These are phyloP conservation scores for Ceratobasidium sp. DNA, from an alignment of 1,284 basidiomycete genomes.

Conservation along the genomic window DNA sequence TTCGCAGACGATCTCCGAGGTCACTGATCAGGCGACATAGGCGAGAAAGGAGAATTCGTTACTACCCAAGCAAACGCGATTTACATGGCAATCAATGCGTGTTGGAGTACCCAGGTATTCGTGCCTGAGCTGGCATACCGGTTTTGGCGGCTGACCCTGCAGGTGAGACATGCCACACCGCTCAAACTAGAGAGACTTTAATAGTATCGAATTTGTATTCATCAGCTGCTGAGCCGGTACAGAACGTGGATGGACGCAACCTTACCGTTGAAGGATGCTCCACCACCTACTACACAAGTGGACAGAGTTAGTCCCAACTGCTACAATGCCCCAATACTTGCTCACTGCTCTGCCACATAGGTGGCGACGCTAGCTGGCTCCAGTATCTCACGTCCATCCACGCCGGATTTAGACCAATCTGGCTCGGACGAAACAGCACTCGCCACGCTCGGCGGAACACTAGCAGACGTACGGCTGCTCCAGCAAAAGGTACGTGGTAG, in stretches of 20 bases:
- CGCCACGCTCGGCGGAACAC: slow-evolving; percentile 12
- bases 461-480: slow-evolving; percentile 33
- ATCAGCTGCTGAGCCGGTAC: slow-evolving; percentile 82
- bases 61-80: slow-evolving; percentile 74
- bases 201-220: neutral
- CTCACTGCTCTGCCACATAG: slow-evolving; percentile 45
- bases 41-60: slow-evolving; percentile 54
- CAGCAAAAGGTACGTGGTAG: slow-evolving; percentile 29
- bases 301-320: slow-evolving; percentile 56
- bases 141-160: slow-evolving; percentile 90
- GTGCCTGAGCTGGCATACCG: slow-evolving; percentile 83
- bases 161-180: slow-evolving; percentile 67
- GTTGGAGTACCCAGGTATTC: slow-evolving; percentile 89
- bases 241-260: slow-evolving; percentile 75
- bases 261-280: slow-evolving; percentile 55
- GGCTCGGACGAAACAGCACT: slow-evolving; percentile 23
- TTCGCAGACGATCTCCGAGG: neutral
- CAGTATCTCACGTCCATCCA: slow-evolving; percentile 19
- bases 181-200: too few species aligned
- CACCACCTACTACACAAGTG: slow-evolving; percentile 26
- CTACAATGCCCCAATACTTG: slow-evolving; percentile 44
- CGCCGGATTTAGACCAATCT: slow-evolving; percentile 29
- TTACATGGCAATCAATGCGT: slow-evolving; percentile 79
- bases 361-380: slow-evolving; percentile 3
- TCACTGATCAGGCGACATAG: slow-evolving; percentile 40